Base-by-base conservation (phyloP, 345 rosid species). In the Aurinia saxatilis region DNA sequence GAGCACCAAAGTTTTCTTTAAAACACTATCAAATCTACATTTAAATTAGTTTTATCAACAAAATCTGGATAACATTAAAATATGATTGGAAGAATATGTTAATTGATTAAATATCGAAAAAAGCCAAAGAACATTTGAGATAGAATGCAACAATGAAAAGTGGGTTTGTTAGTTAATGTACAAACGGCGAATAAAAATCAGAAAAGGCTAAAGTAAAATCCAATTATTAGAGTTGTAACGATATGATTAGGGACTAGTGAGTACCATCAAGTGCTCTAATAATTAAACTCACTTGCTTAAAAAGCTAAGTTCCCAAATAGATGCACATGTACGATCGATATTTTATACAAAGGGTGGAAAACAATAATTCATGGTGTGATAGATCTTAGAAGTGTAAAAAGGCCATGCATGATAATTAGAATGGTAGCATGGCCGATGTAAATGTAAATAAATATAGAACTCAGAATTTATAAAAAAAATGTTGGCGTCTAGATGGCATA, bases 211-310 rank as follows among this genome's bases (percentile, higher is more conserved):
- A 55, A 45, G 45, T 55, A 42, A 30, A 18, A 31, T 62, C 58
- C 68, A 70, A 70, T 70, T 47, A 70, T 70, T 46, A 30, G 64
- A 21, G 38, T 48, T 62, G 52, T 48, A 46, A 36, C 48, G 56
- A 36, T 52, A 69, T 60, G 50, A 70, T 63, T 54, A 54, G 57
- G 53, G 51, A 54, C 47, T 46, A 70, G 68, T 70, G 74, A 55
- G 37, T 30, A 70, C 45, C 47, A 70, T 70, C 68, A 70, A 62
- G 68, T 70, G 63, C 33, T 63, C 64, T 31, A 49, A 70, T 70
- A 14, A 70, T 63, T 56, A 40, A 63, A 63, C 69, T 56, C 74
- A 63, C 65, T 70, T 63, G 69, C 53, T 8, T 19, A 70, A 63
- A 70, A 56, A 47, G 65, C 29, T 49, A 55, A 70, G 36, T 63